Percentiles rank a stretch among this genome's conserved stretches.
Evolutionary conservation across 2,329 filamentous ascomycete genomes (phyloP).

Genomic region (Arachnomyces sp.): DNA sequence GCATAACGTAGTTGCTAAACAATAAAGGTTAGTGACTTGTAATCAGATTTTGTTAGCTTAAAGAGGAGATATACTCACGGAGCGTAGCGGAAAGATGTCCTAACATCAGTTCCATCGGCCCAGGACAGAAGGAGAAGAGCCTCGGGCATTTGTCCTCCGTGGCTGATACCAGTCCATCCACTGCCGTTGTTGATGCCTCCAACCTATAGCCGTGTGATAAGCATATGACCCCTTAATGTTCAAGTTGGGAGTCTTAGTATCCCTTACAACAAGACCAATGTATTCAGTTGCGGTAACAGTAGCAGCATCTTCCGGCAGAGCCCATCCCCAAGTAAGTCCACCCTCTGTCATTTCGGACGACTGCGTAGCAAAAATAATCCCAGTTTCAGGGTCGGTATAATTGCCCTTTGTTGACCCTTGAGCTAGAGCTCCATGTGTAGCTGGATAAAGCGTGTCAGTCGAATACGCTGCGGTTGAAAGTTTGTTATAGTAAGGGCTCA

Average conservation of each 20-base stretch:
- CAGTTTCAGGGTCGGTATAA: conserved; percentile 1
- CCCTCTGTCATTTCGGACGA: neutral
- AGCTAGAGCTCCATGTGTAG: neutral
- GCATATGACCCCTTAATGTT: neutral
- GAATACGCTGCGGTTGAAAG: no score
- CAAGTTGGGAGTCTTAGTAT: neutral
- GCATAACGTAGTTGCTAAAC: conserved; percentile 47
- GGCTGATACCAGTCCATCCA: conserved; percentile 5
- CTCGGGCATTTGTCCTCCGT: conserved; percentile 7
- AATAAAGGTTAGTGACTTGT: neutral
- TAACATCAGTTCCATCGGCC: no score
- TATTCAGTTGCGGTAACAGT: conserved; percentile 3
- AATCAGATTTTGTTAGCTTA: neutral
- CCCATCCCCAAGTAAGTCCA: conserved; percentile 3
- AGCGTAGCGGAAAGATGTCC: no score
- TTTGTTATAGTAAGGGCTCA: no score
- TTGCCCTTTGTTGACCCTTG: neutral
- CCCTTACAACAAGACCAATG: conserved; percentile 3
- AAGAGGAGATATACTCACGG: neutral
- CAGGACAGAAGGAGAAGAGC: neutral
- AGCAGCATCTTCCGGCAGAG: conserved; percentile 1
- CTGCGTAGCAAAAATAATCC: neutral
- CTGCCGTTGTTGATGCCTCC: no score
- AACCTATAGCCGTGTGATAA: neutral
- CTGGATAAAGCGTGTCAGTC: neutral